Base-by-base conservation (phyloP, 306 rosid genomes). In the Medicago truncatula region DNA sequence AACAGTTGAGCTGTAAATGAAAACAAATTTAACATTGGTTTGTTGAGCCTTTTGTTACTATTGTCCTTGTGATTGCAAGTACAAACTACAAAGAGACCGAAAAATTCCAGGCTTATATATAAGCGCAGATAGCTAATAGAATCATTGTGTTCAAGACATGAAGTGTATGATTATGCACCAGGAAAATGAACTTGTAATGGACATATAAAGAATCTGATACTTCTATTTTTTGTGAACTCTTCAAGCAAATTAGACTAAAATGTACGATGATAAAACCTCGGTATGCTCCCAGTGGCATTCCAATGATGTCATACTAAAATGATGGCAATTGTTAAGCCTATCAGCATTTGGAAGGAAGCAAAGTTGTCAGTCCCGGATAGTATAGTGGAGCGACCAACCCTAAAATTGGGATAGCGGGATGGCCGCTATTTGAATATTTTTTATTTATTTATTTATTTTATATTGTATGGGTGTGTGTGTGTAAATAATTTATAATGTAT, bases 1-100 rank as follows among this genome's bases (percentile, higher is more conserved):
- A 41, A 80, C 43, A 67, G 69, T 17, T 67, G 13, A 53, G 50
- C 40, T 16, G 68, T 53, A 68, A 69, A 69, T 63, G 65, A 68
- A 80, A 44, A 73, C 77, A 69, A 23, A 63, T 38, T 36, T 70
- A 25, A 9, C 60, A 77, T 65, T 74, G 68, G 44, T 76, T 46
- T 78, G 73, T 59, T 21, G 41, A 71, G 54, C 47, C 38, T 46
- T 44, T 62, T 67, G 68, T 25, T 53, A 72, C 79, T 67, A 39
- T 61, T 62, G 74, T 64, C 74, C 21, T 39, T 63, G 67, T 38
- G 13, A 71, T 58, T 39, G 79, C 78, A 81, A 31, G 63, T 49
- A 70, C 71, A 70, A 78, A 40, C 62, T 49, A 75, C 75, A 74
- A 75, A 71, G 60, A 75, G 20, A 60, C 64, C 12, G 49, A 80